Evolutionary conservation across 1,139 yeast species (phyloP), one percentile per base, ranked within the genome.

Genomic region (Williopsis jadinii): DNA sequence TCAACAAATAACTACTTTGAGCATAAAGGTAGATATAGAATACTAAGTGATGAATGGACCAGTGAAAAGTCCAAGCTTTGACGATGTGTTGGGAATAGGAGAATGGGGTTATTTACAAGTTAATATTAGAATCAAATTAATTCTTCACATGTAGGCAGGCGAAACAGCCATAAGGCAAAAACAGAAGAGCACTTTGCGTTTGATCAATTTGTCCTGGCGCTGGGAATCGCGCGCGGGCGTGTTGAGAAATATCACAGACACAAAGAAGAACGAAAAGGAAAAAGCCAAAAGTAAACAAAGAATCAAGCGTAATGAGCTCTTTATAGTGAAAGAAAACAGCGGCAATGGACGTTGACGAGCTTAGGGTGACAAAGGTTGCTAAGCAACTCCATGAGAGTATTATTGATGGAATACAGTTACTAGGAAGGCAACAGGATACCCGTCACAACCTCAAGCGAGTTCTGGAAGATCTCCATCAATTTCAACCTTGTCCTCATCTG

Each of bases 401-500:
- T 8, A 3, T 9, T 0, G 5, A 12, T 1, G 40, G 47, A 13
- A 41, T 47, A 2, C 6, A 5, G 3, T 28, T 38, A 2, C 30
- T 40, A 9, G 27, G 36, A 2, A 3, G n/a, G 13, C 2, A 32
- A 31, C n/a, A 35, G 2, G 28, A 35, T 11, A 27, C 28, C 26
- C 14, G 11, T 8, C 11, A 14, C 14, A 35, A 43, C 12, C 11
- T 39, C 24, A 29, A 34, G 27, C 31, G 34, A 12, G 44, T 52
- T 13, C 44, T 54, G 14, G 35, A 33, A 3, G 51, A 52, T 11
- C 58, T 70, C 5, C 62, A 68, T 41, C 73, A 73, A 46, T 80
- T 79, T 51, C 84, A 79, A 55, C 67, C 73, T 3, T 68, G 67
- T 39, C 85, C 87, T 0, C 69, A 70, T 38, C 59, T 75, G 8